Evolutionary conservation across 2,329 filamentous ascomycete genomes (phyloP), one percentile per base, ranked within the genome.

Genomic region (Monilinia polystroma): DNA sequence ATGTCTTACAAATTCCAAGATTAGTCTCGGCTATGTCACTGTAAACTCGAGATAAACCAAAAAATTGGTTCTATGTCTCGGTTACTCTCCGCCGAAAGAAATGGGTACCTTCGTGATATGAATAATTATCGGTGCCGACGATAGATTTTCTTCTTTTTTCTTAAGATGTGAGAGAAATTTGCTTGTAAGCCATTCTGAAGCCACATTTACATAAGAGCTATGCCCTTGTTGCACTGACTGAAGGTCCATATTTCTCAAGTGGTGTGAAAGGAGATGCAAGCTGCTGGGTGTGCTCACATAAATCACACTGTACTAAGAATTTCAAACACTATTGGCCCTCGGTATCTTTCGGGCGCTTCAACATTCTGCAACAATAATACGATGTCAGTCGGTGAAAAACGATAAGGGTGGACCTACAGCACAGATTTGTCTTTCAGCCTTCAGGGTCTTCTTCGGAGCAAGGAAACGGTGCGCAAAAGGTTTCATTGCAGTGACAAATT

Each of bases 271-370:
- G 41, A 16, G 41, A 16, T 16, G 41, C 12, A 43, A 43, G 41
- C 41, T 43, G 11, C 41, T 43, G 12, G 16, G 11, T 16, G 41
- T 16, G 16, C 12, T 5, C 32, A 35, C 32, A 35, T 35, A 35
- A 35, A 35, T 35, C 32, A 35, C 7, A 35, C 32, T 35, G 5
- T 35, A 35, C 32, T 35, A 35, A 35, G 4, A 35, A 35, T 35
- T 35, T 35, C 32, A 35, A 35, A 35, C 1, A 35, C 32, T 7
- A 35, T 59, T 59, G 32, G 41, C 47, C 43, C 43, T 60, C 58
- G 58, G 58, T n/a, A 60, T 38, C 29, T 60, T 18, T 60, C 58
- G 45, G 58, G 29, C 45, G 29, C 29, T 60, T 51, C 47, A 47
- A 20, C n/a, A 51, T 7, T 38, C 18, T 35, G 41, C 29, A 20